Base-by-base conservation (phyloP, 1,139 yeast genomes). In the Meyerozyma athensensis region DNA sequence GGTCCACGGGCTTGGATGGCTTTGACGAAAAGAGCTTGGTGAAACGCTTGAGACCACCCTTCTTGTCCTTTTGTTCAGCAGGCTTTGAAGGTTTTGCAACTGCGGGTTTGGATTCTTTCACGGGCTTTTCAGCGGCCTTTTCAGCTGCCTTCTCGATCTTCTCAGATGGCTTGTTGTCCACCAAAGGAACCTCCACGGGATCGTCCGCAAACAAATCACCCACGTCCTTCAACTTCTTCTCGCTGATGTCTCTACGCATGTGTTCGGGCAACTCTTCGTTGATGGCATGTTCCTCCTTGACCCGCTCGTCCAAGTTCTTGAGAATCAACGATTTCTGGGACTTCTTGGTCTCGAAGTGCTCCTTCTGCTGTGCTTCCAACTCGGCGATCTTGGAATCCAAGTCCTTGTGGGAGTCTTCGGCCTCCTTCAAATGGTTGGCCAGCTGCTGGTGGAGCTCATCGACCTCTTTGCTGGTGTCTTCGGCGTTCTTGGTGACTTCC, bases 241-340 rank as follows among this genome's bases (percentile, higher is more conserved):
- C 77, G 42, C 66, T 54, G 18, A 76, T 54, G 4, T 69, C 72
- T 34, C 54, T 53, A 43, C 61, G 64, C 50, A 76, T 62, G 54
- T 77, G 81, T 36, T 71, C 77, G 10, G 82, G 82, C 45, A 74
- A 67, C 44, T 68, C 74, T 17, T 49, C 53, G 47, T 75, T 74
- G 46, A 76, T 70, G 40, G 55, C 61, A 45, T 65, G 68, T 46
- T 68, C 75, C 31, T 63, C 69, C 45, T 61, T 62, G 20, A 69
- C 69, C 48, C 56, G 54, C 28, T 59, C 60, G 26, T 65, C 65
- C 26, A 69, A 46, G 12, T 56, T 54, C 16, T 43, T 44, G 46
- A 57, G 52, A 40, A 70, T 69, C 22, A 59, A 64, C 28, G 56
- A 49, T 54, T 67, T 68, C 43, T 64, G 57, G 13, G 48, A 31